A percentile compares a stretch with the other conserved stretches of the same genome.
Evolutionary conservation across 2,329 filamentous ascomycete genomes (phyloP).

Genomic region (Ambrosiella beaveri): DNA sequence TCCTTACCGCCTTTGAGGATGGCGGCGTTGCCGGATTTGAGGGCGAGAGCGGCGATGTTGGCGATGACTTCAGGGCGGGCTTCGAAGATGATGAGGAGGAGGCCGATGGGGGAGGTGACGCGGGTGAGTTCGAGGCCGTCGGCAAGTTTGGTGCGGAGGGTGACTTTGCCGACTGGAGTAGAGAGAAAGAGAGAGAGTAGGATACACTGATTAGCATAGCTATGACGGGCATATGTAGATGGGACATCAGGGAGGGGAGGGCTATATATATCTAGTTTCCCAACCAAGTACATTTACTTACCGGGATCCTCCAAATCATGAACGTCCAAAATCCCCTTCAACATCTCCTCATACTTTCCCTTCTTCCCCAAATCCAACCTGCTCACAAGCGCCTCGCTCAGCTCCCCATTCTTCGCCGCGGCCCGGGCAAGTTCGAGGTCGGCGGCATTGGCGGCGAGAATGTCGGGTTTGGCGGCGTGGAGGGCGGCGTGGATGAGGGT

Average conservation of each 20-base stretch:
- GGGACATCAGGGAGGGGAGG: background rate
- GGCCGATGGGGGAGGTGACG: constrained; percentile 85
- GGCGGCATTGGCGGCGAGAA: constrained; percentile 70
- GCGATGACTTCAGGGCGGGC: constrained; percentile 95
- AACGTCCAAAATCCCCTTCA: constrained; percentile 85
- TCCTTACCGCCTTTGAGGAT: constrained; percentile 97
- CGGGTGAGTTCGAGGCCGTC: constrained; percentile 72
- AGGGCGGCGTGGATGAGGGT: constrained; percentile 71
- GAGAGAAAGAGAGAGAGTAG: background rate
- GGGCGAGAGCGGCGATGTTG: constrained; percentile 86
- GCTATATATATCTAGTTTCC: too few relatives aligned
- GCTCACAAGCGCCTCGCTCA: constrained; percentile 73
- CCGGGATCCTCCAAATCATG: constrained; percentile 68
- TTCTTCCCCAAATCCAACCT: constrained; percentile 69
- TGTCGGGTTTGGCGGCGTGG: constrained; percentile 47
- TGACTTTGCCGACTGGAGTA: constrained; percentile 58
- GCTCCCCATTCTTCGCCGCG: constrained; percentile 55
- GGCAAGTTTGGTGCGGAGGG: constrained; percentile 69
- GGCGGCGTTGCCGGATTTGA: constrained; percentile 93
- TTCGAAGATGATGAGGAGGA: constrained; percentile 97
- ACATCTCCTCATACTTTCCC: constrained; percentile 96
- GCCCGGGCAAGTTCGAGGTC: constrained; percentile 61
- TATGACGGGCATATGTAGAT: too few relatives aligned
- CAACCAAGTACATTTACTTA: constrained; percentile 24
- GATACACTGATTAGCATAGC: too few relatives aligned